Evolutionary conservation across 2,329 filamentous ascomycete genomes (phyloP).

Genomic region (Fonsecaea multimorphosa): DNA sequence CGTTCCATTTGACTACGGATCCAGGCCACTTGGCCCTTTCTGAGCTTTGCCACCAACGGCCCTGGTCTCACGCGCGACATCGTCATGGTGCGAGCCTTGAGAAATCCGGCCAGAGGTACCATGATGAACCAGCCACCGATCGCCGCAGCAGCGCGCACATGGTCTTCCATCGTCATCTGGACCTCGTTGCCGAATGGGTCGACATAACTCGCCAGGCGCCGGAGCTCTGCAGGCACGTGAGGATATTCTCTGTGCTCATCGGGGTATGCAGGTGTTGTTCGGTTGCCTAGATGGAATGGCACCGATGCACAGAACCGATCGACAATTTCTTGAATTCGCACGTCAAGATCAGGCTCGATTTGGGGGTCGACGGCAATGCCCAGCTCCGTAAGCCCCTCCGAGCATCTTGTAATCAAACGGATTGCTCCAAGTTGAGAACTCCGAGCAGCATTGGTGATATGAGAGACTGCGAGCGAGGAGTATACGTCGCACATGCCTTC

Average conservation of each 20-base stretch:
- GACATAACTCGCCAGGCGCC: slow-evolving; percentile 30
- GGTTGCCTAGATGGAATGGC: slow-evolving; percentile 40
- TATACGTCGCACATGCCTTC: slow-evolving; percentile 34
- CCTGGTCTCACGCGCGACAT: slow-evolving; percentile 6
- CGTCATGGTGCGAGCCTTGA: slow-evolving; percentile 11
- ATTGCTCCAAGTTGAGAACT: slow-evolving; percentile 26
- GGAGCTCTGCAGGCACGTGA: slow-evolving; percentile 26
- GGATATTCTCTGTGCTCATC: slow-evolving; percentile 32
- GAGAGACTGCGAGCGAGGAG: slow-evolving; percentile 31
- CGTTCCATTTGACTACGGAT: slow-evolving; percentile 26
- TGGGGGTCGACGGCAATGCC: slow-evolving; percentile 19
- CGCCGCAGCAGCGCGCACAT: slow-evolving; percentile 31
- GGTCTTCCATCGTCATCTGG: slow-evolving; percentile 34
- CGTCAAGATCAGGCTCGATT: slow-evolving; percentile 18
- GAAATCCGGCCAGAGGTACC: slow-evolving; percentile 27
- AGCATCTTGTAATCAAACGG: slow-evolving; percentile 26
- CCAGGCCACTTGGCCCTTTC: slow-evolving; percentile 30
- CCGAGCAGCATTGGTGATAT: slow-evolving; percentile 30
- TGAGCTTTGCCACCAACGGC: slow-evolving; percentile 22
- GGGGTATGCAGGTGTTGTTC: slow-evolving; percentile 29
- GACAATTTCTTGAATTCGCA: slow-evolving; percentile 35
- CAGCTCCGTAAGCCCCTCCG: slow-evolving; percentile 16
- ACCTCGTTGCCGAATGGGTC: slow-evolving; percentile 30
- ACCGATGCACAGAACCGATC: slow-evolving; percentile 40
- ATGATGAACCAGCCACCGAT: slow-evolving; percentile 35